These are phyloP conservation scores for Meyerozyma elateridarum DNA, from an alignment of 1,139 yeast species.

Conservation along the genomic window DNA sequence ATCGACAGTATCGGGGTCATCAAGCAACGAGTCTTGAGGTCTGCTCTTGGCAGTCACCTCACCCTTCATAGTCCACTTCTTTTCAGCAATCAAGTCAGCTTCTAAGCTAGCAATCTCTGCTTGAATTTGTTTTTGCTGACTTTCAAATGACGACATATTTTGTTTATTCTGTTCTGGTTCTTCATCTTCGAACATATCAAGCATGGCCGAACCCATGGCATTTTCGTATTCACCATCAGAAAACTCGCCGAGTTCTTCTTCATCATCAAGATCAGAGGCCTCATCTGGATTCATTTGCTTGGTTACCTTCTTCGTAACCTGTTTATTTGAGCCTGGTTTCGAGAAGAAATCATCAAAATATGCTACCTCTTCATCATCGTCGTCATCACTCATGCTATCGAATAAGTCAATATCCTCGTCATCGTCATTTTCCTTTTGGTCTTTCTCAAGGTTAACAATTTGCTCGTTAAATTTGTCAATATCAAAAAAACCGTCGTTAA, in stretches of 20 bases:
- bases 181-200: conserved; percentile 55
- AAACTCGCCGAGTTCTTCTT: conserved; percentile 31
- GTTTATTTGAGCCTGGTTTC: conserved; percentile 31
- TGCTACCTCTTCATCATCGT: conserved; percentile 59
- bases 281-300: conserved; percentile 17
- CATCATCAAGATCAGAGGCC: conserved; percentile 30
- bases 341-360: conserved; percentile 76
- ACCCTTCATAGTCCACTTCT: conserved; percentile 93
- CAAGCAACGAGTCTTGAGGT: conserved; percentile 71
- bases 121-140: conserved; percentile 72
- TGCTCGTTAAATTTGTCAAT: conserved; percentile 84
- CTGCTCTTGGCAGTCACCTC: conserved; percentile 80
- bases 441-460: conserved; percentile 66
- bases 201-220: conserved; percentile 53
- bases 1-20: conserved; percentile 33
- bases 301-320: conserved; percentile 17
- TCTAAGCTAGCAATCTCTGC: conserved; percentile 76
- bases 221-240: conserved; percentile 46
- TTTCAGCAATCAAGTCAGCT: conserved; percentile 82
- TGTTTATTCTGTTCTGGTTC: conserved; percentile 20
- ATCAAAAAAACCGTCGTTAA: conserved; percentile 82
- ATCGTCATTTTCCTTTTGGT: conserved; percentile 26
- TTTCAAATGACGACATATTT: conserved; percentile 72
- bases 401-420: conserved; percentile 59
- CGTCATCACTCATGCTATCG: conserved; percentile 49